phyloP scores from a whole-genome alignment of 345 rosid genomes.

The Eucalyptus marginata region DNA sequence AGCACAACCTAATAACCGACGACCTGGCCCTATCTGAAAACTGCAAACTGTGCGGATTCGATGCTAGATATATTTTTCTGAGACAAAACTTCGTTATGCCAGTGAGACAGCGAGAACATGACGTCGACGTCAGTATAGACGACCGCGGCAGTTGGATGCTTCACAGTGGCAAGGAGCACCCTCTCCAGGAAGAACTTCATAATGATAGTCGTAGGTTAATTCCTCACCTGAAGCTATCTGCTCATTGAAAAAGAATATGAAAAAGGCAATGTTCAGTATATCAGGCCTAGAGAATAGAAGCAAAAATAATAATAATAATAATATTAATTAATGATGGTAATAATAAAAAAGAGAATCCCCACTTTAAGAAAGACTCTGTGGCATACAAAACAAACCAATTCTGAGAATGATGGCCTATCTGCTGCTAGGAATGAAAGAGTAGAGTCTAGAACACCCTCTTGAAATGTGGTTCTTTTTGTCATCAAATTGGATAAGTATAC shows the following conservation, averaged over 20 bases:
- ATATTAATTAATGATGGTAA: background rate
- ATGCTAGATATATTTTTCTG: background rate
- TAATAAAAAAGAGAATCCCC: background rate
- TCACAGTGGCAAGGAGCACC: constrained; percentile 66
- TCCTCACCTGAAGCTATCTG: constrained; percentile 98
- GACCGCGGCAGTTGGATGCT: constrained; percentile 57
- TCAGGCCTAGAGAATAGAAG: background rate
- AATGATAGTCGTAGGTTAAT: constrained; percentile 54
- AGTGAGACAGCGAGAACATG: background rate
- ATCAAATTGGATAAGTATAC: background rate
- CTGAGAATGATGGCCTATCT: background rate
- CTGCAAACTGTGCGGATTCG: background rate
- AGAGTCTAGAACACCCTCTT: background rate
- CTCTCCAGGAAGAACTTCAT: constrained; percentile 36
- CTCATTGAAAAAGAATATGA: background rate
- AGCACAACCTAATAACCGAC: background rate
- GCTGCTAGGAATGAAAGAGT: background rate
- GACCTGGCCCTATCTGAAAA: background rate
- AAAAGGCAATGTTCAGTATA: background rate
- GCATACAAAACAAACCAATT: background rate
- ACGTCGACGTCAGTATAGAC: constrained; percentile 19
- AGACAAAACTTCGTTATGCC: background rate
- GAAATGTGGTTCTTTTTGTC: background rate
- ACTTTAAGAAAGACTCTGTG: background rate
- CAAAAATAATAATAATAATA: background rate